These are phyloP conservation scores for Candida railenensis DNA, from an alignment of 805 yeast genomes.

Conservation along the genomic window DNA sequence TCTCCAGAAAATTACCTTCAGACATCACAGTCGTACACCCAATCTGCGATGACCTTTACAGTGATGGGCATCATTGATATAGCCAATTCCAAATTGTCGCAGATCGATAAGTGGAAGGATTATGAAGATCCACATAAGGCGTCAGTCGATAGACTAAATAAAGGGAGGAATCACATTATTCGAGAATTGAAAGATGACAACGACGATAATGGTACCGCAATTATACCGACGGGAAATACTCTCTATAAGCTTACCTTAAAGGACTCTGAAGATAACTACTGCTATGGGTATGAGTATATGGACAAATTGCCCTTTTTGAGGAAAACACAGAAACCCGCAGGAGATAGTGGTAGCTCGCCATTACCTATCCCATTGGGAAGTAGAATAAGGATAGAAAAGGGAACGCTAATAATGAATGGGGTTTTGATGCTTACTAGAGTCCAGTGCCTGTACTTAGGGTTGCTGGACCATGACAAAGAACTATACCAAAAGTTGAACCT, in stretches of 20 bases:
- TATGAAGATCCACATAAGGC: constrained; percentile 57
- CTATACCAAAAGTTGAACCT: constrained; percentile 29
- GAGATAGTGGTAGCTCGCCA: constrained; percentile 22
- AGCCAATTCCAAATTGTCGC: constrained; percentile 48
- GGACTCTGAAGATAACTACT: constrained; percentile 48
- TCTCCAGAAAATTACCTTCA: constrained; percentile 11
- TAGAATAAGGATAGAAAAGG: constrained; percentile 49
- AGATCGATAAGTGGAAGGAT: constrained; percentile 54
- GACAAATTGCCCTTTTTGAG: constrained; percentile 52
- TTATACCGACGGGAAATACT: constrained; percentile 11
- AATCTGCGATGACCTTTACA: constrained; percentile 43
- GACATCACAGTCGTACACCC: constrained; percentile 9
- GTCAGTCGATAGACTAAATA: constrained; percentile 53
- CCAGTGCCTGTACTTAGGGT: constrained; percentile 33
- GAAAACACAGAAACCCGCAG: constrained; percentile 10
- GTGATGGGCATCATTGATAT: constrained; percentile 56
- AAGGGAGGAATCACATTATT: constrained; percentile 32
- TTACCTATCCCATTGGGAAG: constrained; percentile 54
- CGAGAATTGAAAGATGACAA: constrained; percentile 51
- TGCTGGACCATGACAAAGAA: constrained; percentile 20
- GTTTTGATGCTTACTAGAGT: constrained; percentile 34
- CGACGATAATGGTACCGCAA: constrained; percentile 6
- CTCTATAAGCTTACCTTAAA: constrained; percentile 58
- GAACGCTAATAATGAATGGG: constrained; percentile 49
- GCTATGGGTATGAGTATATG: constrained; percentile 55